Conservation (phyloP, 345 rosid species). For the Trapa incisa region DNA sequence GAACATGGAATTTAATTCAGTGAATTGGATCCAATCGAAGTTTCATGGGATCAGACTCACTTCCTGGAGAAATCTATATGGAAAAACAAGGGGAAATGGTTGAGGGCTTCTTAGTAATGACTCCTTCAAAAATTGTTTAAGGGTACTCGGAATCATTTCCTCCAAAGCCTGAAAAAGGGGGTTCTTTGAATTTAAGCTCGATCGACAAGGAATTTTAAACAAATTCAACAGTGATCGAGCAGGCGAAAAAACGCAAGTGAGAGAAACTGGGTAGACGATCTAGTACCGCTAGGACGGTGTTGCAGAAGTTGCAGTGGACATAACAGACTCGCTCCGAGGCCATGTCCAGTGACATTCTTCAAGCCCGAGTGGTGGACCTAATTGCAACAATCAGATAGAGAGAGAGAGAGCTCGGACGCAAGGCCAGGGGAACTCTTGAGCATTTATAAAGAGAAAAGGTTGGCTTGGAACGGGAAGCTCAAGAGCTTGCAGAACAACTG, state of each 20-base stretch:
- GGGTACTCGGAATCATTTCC: not conserved
- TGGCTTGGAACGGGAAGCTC: not conserved
- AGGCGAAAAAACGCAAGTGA: not conserved
- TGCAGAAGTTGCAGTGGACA: conserved; percentile 98
- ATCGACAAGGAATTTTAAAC: not conserved
- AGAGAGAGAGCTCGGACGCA: not conserved
- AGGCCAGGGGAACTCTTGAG: not conserved
- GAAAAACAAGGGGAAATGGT: not conserved
- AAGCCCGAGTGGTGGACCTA: not conserved
- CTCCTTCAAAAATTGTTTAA: not conserved
- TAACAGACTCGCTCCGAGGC: conserved; percentile 77
- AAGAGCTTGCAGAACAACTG: conserved; percentile 1
- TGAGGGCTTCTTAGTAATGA: not conserved
- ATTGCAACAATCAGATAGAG: too few species aligned
- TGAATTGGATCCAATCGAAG: not conserved
- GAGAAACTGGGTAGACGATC: not conserved
- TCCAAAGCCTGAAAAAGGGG: not conserved
- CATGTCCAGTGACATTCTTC: conserved; percentile 57
- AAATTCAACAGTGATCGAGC: not conserved
- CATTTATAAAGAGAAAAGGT: not conserved
- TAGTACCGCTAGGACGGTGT: conserved; percentile 87
- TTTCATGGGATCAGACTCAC: not conserved
- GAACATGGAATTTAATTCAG: not conserved
- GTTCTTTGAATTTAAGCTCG: not conserved
- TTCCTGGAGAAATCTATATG: not conserved